phyloP scores from a whole-genome alignment of 371 early-diverging fungal species.

The Haplosporangium sp. region DNA sequence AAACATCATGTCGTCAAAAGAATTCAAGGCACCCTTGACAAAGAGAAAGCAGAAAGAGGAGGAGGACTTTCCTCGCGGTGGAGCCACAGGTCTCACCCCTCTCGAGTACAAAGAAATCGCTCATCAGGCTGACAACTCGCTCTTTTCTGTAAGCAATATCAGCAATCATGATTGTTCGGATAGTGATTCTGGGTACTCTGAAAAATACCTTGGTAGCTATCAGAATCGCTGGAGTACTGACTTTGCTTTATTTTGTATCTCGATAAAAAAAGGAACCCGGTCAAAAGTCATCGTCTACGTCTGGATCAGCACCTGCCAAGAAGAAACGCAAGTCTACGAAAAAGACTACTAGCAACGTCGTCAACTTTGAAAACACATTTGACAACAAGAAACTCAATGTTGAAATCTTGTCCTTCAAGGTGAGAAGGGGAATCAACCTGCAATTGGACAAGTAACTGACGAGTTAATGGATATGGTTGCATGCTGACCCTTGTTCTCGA shows the following conservation, averaged over 20 bases:
- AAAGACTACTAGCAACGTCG: slow-evolving; percentile 33
- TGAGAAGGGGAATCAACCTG: slow-evolving; percentile 11
- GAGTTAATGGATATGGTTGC: neutral
- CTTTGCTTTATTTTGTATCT: slow-evolving; percentile 13
- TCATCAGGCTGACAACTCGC: slow-evolving; percentile 71
- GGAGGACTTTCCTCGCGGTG: slow-evolving; percentile 84
- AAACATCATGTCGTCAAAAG: slow-evolving; percentile 41
- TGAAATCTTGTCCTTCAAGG: slow-evolving; percentile 71
- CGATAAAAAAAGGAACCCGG: slow-evolving; percentile 41
- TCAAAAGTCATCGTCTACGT: neutral
- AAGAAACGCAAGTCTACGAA: slow-evolving; percentile 65
- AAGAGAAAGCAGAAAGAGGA: slow-evolving; percentile 51
- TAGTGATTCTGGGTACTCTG: too few species aligned
- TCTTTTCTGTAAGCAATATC: slow-evolving; percentile 43
- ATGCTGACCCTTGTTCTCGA: slow-evolving; percentile 1
- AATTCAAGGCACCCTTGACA: slow-evolving; percentile 54
- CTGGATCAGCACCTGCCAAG: slow-evolving; percentile 59
- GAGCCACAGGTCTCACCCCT: slow-evolving; percentile 82
- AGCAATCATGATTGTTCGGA: neutral
- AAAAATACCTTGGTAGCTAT: neutral
- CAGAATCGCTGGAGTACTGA: too few species aligned
- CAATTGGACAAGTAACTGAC: neutral
- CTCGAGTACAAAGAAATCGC: slow-evolving; percentile 84
- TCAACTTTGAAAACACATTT: slow-evolving; percentile 53
- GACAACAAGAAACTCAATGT: slow-evolving; percentile 58